Evolutionary conservation across 179 eudicot genomes (phyloP).

Genomic region (Actinidia chinensis): DNA sequence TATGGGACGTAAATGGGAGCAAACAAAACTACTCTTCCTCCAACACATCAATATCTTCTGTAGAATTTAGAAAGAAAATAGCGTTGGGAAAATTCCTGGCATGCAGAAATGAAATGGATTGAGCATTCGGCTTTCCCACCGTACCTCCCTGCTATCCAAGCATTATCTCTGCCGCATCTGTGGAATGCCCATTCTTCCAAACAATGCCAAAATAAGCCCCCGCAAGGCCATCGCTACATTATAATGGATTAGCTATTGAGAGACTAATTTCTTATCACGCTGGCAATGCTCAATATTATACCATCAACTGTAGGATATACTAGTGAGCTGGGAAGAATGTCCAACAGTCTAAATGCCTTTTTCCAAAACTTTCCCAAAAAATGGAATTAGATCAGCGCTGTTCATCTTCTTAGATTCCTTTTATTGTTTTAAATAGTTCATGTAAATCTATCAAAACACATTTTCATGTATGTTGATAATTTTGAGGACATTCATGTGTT

Average conservation of each 20-base stretch:
- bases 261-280: too few relatives aligned
- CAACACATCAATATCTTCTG: neutral
- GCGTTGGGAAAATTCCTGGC: neutral
- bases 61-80: neutral
- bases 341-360: neutral
- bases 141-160: too few relatives aligned
- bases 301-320: too few relatives aligned
- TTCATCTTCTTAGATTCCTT: neutral
- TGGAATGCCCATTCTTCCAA: too few relatives aligned
- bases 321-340: neutral
- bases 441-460: neutral
- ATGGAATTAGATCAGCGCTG: neutral
- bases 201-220: too few relatives aligned
- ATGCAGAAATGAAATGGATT: neutral
- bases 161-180: too few relatives aligned
- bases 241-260: too few relatives aligned
- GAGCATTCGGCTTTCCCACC: too few relatives aligned
- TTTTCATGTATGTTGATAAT: neutral
- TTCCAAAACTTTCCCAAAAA: neutral
- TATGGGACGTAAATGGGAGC: constrained; percentile 7
- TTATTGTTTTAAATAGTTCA: neutral
- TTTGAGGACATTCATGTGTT: neutral
- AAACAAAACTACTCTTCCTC: constrained; percentile 2
- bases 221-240: too few relatives aligned
- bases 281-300: too few relatives aligned